A percentile compares a stretch with the other conserved stretches of the same genome.
Conservation (phyloP, 495 filamentous ascomycete genomes). For the Hypoxylon lienhwacheense region DNA sequence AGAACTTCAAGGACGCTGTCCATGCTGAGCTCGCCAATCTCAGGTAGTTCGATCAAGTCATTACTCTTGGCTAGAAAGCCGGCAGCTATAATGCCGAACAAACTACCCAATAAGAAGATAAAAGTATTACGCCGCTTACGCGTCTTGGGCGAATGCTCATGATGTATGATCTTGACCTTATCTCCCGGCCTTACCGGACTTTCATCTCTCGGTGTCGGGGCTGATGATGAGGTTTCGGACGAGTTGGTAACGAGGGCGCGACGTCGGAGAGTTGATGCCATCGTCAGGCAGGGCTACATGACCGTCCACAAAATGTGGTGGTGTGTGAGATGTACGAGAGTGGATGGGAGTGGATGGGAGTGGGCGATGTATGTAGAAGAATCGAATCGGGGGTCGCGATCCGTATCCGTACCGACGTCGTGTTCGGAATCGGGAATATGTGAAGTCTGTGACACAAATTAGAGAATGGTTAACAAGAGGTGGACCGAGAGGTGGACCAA, state of each 20-base stretch:
- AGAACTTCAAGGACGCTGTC: constrained; percentile 80
- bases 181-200: constrained; percentile 51
- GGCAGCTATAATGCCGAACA: constrained; percentile 80
- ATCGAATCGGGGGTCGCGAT: constrained; percentile 11
- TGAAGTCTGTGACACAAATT: too few species aligned
- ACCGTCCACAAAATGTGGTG: constrained; percentile 22
- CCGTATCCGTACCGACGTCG: too few species aligned
- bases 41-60: constrained; percentile 80
- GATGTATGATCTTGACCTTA: constrained; percentile 49
- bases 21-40: constrained; percentile 78
- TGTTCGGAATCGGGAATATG: neutral
- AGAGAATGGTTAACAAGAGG: too few species aligned
- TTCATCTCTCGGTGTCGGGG: constrained; percentile 41
- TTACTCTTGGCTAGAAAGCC: constrained; percentile 82
- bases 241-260: constrained; percentile 43
- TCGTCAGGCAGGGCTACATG: constrained; percentile 30
- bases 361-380: too few species aligned
- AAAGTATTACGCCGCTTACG: constrained; percentile 72
- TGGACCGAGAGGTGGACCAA: constrained; percentile 6
- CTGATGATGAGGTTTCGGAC: constrained; percentile 38
- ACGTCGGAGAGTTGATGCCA: constrained; percentile 55
- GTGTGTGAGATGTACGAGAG: constrained; percentile 5
- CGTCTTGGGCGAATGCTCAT: constrained; percentile 47
- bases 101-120: constrained; percentile 79
- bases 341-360: too few species aligned